Base-by-base conservation (phyloP, 495 filamentous ascomycete species). In the Xylaria nigripes region DNA sequence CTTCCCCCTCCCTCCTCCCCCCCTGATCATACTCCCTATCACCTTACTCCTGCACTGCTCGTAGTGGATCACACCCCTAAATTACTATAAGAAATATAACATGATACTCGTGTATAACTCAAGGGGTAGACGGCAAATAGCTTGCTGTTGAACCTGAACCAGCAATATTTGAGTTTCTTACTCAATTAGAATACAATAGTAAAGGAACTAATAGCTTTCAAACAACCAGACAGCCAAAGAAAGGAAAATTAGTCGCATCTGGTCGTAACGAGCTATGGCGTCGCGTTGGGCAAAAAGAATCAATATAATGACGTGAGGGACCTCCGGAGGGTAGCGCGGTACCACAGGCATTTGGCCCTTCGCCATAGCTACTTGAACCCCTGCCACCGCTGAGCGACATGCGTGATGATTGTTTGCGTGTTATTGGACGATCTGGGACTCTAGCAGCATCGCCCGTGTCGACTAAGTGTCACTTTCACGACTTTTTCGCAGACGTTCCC, bases 171-270 rank as follows among this genome's bases (percentile, higher is more conserved):
- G 40, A 55, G 44, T 13, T 24, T 55, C 18, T 19, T 23, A 42
- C 38, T 30, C 24, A 9, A 50, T 50, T 55, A 55, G 45, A 55
- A 38, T 55, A 55, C 53, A 50, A 29, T 44, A 38, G 38, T 6
- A 50, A 49, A 25, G 38, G 23, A 50, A 1, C 2, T 38, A 44
- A 22, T 36, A 49, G n/a, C 22, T 38, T 41, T 10, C 13, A n/a
- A 42, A 54, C 44, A 23, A 54, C 44, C 51, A 15, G 44, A 55
- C 15, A 36, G 32, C 23, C 27, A 44, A 55, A 45, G 5, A 9
- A 23, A 48, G 21, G n/a, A 40, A 27, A 47, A 36, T 36, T 4
- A 36, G 22, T 25, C 21, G 10, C n/a, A 45, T 16, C 12, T 21
- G n/a, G 30, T 47, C 27, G 23, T 54, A 40, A 41, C 27, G 5